A percentile compares a stretch with the other conserved stretches of the same genome.
Conservation (phyloP, 2,329 filamentous ascomycete genomes). For the Aspergillus sp. region DNA sequence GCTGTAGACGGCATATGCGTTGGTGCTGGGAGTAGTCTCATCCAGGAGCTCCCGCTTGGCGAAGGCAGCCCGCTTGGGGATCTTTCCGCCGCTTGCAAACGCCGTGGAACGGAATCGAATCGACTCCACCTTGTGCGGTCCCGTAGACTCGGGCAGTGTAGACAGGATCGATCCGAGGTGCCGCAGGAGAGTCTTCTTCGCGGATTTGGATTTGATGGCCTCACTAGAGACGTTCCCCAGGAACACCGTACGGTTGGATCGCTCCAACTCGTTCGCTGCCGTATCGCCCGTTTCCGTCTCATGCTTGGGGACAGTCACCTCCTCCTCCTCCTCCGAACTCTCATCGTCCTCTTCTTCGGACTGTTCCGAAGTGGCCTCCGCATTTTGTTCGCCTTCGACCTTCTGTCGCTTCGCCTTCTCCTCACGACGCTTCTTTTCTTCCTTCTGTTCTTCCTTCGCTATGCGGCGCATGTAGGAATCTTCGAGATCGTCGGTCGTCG, state of each 20-base stretch:
- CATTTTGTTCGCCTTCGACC: constrained; percentile 47
- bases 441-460: constrained; percentile 41
- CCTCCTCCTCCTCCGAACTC: constrained; percentile 32
- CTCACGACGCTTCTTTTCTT: constrained; percentile 30
- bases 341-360: constrained; percentile 31
- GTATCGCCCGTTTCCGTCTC: constrained; percentile 35
- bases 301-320: constrained; percentile 36
- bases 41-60: constrained; percentile 89
- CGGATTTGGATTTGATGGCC: constrained; percentile 77
- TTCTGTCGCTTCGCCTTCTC: constrained; percentile 40
- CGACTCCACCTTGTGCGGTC: constrained; percentile 75
- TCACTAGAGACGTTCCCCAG: constrained; percentile 83
- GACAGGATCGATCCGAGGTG: constrained; percentile 76
- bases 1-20: constrained; percentile 90
- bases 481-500: constrained; percentile 47
- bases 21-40: constrained; percentile 85
- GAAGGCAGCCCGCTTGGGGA: constrained; percentile 92
- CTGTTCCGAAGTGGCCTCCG: constrained; percentile 41
- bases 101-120: constrained; percentile 92
- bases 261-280: constrained; percentile 64
- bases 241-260: constrained; percentile 87
- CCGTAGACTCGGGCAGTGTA: constrained; percentile 47
- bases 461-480: constrained; percentile 44
- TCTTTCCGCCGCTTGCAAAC: constrained; percentile 64
- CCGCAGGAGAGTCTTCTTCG: constrained; percentile 71